Conservation (phyloP, 352 stramenopile species). For the Pythium guiyangense region DNA sequence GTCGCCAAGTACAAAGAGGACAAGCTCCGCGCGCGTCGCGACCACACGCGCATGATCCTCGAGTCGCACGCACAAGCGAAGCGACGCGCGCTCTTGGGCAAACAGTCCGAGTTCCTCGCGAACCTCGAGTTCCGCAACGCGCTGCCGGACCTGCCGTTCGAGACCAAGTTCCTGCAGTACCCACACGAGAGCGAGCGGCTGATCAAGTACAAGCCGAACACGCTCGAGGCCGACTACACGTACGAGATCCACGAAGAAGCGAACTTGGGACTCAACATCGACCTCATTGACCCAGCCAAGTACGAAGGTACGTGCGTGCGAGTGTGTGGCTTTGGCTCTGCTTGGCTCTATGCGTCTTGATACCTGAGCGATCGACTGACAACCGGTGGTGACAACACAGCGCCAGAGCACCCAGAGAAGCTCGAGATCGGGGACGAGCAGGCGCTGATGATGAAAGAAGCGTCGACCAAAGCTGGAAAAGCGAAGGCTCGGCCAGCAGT, state of each 20-base stretch:
- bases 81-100: slow-evolving; percentile 67
- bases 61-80: slow-evolving; percentile 84
- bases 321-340: neutral
- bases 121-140: slow-evolving; percentile 81
- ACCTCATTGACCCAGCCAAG: slow-evolving; percentile 83
- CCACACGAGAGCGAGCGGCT: slow-evolving; percentile 70
- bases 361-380: neutral
- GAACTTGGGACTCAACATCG: slow-evolving; percentile 72
- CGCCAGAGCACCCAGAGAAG: slow-evolving; percentile 35
- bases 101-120: slow-evolving; percentile 81
- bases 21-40: slow-evolving; percentile 79
- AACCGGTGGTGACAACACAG: slow-evolving; percentile 16
- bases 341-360: neutral
- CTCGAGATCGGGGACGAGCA: slow-evolving; percentile 73
- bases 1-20: slow-evolving; percentile 88
- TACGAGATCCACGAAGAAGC: slow-evolving; percentile 83
- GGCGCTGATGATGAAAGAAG: slow-evolving; percentile 78
- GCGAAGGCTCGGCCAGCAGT: slow-evolving; percentile 67
- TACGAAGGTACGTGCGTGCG: slow-evolving; percentile 51
- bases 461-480: slow-evolving; percentile 37
- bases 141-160: slow-evolving; percentile 79
- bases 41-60: slow-evolving; percentile 86
- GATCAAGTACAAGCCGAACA: slow-evolving; percentile 87
- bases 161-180: slow-evolving; percentile 86
- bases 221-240: slow-evolving; percentile 80